Conservation (phyloP, 495 filamentous ascomycete species). For the Aspergillus homomorphus region DNA sequence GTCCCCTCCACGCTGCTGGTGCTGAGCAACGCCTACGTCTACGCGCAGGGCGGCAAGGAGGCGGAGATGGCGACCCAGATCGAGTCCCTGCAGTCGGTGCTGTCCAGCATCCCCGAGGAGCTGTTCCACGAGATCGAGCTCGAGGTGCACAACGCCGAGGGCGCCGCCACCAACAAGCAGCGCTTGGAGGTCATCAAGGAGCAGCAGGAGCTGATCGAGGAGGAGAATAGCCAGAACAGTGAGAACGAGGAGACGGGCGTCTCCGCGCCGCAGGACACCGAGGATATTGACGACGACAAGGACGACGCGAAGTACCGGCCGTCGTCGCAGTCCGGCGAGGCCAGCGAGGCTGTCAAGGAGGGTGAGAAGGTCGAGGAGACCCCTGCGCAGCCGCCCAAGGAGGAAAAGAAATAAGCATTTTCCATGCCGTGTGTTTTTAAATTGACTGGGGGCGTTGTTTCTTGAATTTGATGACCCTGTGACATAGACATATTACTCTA, state of each 20-base stretch:
- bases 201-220: constrained; percentile 96
- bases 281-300: constrained; percentile 88
- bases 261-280: constrained; percentile 61
- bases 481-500: constrained; percentile 3
- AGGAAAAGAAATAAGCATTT: constrained; percentile 28
- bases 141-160: constrained; percentile 95
- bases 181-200: constrained; percentile 98
- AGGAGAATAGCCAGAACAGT: constrained; percentile 89
- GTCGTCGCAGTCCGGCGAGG: constrained; percentile 37
- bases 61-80: constrained; percentile 85
- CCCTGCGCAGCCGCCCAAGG: constrained; percentile 14
- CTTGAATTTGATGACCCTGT: neutral
- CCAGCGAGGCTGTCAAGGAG: constrained; percentile 41
- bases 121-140: constrained; percentile 99
- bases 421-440: neutral
- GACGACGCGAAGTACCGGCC: constrained; percentile 39
- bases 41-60: constrained; percentile 79
- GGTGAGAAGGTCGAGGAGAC: constrained; percentile 36
- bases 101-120: constrained; percentile 94
- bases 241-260: constrained; percentile 60
- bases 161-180: constrained; percentile 97
- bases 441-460: neutral
- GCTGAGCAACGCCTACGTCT: constrained; percentile 96
- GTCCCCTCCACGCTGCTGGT: constrained; percentile 94
- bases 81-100: constrained; percentile 85